A percentile compares a stretch with the other conserved stretches of the same genome.
phyloP scores from a whole-genome alignment of 768 basidiomycete genomes.

The Rhodotorula taiwanensis region DNA sequence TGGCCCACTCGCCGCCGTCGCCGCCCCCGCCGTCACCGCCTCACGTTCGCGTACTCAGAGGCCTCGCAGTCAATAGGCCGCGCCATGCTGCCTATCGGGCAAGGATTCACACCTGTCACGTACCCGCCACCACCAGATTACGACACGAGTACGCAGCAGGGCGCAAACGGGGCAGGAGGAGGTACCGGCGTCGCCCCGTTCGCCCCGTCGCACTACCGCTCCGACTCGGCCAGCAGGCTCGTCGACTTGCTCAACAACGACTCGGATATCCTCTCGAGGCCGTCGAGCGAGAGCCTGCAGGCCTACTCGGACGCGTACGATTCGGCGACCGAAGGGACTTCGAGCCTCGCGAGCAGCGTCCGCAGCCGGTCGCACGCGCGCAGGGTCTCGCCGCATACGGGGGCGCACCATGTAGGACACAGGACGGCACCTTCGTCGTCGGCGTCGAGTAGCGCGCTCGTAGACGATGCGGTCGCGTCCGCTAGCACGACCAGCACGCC shows the following conservation, averaged over 20 bases:
- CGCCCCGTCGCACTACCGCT: background rate
- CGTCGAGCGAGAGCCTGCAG: conserved; percentile 10
- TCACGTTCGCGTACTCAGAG: background rate
- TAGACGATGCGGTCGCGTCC: too few relatives aligned
- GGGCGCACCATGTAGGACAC: background rate
- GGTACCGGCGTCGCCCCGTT: too few relatives aligned
- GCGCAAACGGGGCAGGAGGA: too few relatives aligned
- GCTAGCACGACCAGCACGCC: background rate
- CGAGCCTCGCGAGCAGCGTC: conserved; percentile 3
- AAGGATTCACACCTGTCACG: too few relatives aligned
- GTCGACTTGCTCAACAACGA: background rate
- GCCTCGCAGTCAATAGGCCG: too few relatives aligned
- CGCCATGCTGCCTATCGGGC: background rate
- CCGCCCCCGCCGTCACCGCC: background rate
- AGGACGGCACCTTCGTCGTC: background rate
- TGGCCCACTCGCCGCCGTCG: background rate
- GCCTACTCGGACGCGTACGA: conserved; percentile 31
- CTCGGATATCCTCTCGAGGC: background rate
- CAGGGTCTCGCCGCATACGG: background rate
- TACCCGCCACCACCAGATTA: background rate
- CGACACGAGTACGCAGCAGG: background rate
- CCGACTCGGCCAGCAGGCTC: background rate
- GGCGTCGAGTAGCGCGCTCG: background rate
- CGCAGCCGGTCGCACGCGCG: background rate
- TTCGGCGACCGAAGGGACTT: conserved; percentile 11